Percentiles rank a stretch among this genome's conserved stretches.
phyloP scores from a whole-genome alignment of 768 basidiomycete species.

The Leucosporidium scottii region DNA sequence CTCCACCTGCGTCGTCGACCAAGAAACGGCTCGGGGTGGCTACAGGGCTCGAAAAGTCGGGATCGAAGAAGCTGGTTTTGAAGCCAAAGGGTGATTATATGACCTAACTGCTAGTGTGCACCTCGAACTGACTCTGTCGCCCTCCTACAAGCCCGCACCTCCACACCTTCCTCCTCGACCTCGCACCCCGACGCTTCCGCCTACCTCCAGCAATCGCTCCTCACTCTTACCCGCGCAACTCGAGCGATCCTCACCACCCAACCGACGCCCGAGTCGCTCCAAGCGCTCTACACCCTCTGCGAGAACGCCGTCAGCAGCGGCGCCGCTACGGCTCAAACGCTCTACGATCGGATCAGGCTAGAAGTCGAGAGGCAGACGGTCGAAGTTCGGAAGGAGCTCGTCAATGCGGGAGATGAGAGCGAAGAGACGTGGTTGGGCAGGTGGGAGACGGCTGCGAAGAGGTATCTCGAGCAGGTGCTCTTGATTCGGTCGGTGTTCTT shows the following conservation, averaged over 20 bases:
- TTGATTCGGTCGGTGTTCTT: conserved; percentile 60
- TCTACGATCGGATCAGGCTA: conserved; percentile 55
- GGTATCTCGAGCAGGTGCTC: conserved; percentile 58
- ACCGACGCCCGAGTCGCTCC: conserved; percentile 34
- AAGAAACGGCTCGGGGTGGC: neutral
- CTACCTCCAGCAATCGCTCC: conserved; percentile 9
- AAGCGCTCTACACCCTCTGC: conserved; percentile 36
- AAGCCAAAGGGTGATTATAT: neutral
- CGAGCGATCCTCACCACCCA: conserved; percentile 34
- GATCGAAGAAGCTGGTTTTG: neutral
- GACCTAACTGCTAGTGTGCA: neutral
- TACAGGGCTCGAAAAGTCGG: neutral
- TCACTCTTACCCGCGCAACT: conserved; percentile 33
- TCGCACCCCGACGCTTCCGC: conserved; percentile 1
- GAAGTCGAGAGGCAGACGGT: conserved; percentile 57
- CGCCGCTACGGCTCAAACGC: conserved; percentile 46
- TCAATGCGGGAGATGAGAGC: conserved; percentile 20
- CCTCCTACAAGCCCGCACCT: neutral
- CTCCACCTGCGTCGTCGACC: neutral
- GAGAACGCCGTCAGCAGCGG: conserved; percentile 41
- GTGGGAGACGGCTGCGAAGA: conserved; percentile 55
- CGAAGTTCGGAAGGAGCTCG: conserved; percentile 46
- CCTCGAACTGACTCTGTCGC: neutral
- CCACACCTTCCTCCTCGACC: neutral
- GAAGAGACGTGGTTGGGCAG: conserved; percentile 54